Evolutionary conservation across 1,284 basidiomycete genomes (phyloP).

Genomic region (Sanghuangporus weigelae): DNA sequence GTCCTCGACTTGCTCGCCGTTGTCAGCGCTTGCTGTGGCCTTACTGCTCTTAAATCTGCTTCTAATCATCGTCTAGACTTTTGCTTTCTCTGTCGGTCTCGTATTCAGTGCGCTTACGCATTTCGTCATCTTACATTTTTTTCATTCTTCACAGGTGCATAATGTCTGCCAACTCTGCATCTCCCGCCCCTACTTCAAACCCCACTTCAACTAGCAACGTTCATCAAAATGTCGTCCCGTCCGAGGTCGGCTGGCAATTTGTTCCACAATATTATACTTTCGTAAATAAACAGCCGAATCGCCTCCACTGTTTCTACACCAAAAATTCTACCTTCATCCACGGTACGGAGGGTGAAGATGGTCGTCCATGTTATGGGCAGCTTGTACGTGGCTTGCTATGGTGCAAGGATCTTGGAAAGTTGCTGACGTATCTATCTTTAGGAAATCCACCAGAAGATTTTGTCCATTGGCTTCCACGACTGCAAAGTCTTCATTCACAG

Average conservation of each 20-base stretch:
- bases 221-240: conserved; percentile 53
- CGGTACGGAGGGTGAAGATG: conserved; percentile 92
- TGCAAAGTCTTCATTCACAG: conserved; percentile 98
- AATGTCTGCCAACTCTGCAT: conserved; percentile 4
- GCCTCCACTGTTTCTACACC: conserved; percentile 98
- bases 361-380: conserved; percentile 85
- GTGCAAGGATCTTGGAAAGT: neutral
- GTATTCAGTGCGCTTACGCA: neutral
- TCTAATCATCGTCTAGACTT: conserved; percentile 3
- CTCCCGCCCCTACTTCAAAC: neutral
- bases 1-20: neutral
- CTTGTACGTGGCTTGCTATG: conserved; percentile 50
- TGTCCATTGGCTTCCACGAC: conserved; percentile 88
- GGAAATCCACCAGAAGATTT: conserved; percentile 98
- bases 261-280: conserved; percentile 96
- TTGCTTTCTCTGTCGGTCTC: conserved; percentile 30
- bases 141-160: neutral
- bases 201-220: neutral
- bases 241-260: conserved; percentile 95
- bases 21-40: conserved; percentile 6
- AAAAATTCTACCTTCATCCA: conserved; percentile 97
- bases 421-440: conserved; percentile 31
- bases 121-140: neutral
- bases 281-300: conserved; percentile 95
- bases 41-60: neutral